A percentile compares a stretch with the other conserved stretches of the same genome.
Conservation (phyloP, 176 grass and related monocot genomes). For the Eragrostis curvula region DNA sequence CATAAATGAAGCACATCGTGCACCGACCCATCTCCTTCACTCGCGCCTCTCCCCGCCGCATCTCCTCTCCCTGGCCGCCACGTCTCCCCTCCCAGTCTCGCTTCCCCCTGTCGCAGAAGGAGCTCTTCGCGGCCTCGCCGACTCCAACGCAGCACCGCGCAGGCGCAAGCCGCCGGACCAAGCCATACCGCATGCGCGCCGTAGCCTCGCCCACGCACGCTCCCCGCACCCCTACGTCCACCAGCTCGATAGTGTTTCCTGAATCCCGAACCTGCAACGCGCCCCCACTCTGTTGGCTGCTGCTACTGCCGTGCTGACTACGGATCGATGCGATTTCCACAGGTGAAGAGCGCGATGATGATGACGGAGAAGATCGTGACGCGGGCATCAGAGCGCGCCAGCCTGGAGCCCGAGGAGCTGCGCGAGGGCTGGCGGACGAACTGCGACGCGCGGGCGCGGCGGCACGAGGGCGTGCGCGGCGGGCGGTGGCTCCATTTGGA, state of each 20-base stretch:
- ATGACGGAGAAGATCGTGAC: constrained; percentile 99
- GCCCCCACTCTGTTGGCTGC: neutral
- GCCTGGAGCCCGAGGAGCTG: constrained; percentile 83
- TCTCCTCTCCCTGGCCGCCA: too few relatives aligned
- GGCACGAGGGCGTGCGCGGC: too few relatives aligned
- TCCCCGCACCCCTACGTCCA: constrained; percentile 63
- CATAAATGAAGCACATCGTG: too few relatives aligned
- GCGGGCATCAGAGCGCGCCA: constrained; percentile 68
- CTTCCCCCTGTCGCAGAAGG: constrained; percentile 59
- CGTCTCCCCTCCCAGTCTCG: too few relatives aligned
- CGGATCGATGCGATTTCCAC: neutral
- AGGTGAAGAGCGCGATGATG: constrained; percentile 86
- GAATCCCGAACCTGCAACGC: neutral
- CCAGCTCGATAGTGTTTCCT: constrained; percentile 64
- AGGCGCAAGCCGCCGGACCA: constrained; percentile 27
- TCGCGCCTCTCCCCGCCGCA: too few relatives aligned
- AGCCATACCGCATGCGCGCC: constrained; percentile 49
- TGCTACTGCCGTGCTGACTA: neutral
- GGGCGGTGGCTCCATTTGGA: too few relatives aligned
- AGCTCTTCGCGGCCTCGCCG: constrained; percentile 43
- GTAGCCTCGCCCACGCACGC: constrained; percentile 61
- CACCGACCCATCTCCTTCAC: too few relatives aligned
- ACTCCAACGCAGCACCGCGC: constrained; percentile 45
- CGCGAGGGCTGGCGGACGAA: too few relatives aligned
- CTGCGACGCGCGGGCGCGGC: too few relatives aligned